These are phyloP conservation scores for Taiozyma onychis DNA, from an alignment of 1,139 yeast genomes.

Conservation along the genomic window DNA sequence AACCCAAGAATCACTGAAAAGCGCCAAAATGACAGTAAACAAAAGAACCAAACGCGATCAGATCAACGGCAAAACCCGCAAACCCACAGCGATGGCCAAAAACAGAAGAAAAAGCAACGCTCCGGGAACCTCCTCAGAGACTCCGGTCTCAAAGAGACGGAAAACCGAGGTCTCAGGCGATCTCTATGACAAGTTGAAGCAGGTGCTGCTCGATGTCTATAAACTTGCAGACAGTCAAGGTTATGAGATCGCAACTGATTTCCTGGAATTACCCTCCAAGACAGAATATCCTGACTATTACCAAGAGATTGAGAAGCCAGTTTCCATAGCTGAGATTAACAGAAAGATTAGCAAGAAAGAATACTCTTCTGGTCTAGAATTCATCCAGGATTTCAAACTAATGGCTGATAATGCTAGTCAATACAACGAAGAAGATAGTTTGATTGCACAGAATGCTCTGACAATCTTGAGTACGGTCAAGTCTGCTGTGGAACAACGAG, in stretches of 20 bases:
- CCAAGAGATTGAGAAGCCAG: conserved; percentile 56
- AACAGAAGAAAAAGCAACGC: conserved; percentile 8
- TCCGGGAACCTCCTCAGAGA: neutral
- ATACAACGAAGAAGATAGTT: conserved; percentile 57
- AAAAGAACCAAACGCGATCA: neutral
- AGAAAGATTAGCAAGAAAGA: conserved; percentile 31
- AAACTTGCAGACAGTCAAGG: conserved; percentile 14
- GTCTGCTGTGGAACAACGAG: conserved; percentile 5
- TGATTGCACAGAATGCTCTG: conserved; percentile 54
- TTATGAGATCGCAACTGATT: conserved; percentile 43
- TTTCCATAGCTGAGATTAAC: conserved; percentile 61
- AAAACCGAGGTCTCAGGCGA: conserved; percentile 4
- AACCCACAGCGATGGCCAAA: conserved; percentile 3
- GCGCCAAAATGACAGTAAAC: neutral
- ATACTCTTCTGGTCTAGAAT: conserved; percentile 35
- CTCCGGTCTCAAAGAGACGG: conserved; percentile 6
- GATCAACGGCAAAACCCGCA: neutral
- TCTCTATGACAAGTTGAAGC: conserved; percentile 3
- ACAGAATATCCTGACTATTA: conserved; percentile 81
- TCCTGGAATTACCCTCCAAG: conserved; percentile 65
- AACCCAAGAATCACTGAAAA: neutral
- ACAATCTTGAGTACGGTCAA: conserved; percentile 36
- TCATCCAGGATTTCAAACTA: conserved; percentile 49
- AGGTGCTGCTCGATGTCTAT: conserved; percentile 5
- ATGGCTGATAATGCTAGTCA: conserved; percentile 54